Percentiles rank a stretch among this genome's conserved stretches.
phyloP scores from a whole-genome alignment of 192 early-diverging fungal genomes.

The Geranomyces variabilis region DNA sequence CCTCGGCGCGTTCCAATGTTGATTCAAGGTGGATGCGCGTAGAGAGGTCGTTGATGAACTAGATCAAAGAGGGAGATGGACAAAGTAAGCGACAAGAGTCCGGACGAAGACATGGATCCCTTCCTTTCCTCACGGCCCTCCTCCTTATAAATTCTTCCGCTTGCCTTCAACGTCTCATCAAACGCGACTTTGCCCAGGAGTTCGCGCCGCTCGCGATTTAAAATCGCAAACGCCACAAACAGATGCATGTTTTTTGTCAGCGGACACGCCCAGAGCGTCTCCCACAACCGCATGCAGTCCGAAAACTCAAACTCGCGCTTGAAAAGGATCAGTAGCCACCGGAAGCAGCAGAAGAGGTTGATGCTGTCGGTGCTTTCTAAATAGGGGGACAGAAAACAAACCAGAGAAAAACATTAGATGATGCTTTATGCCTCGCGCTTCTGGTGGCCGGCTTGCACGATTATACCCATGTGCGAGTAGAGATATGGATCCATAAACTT shows the following conservation, averaged over 20 bases:
- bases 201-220: constrained; percentile 82
- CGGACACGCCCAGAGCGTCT: constrained; percentile 67
- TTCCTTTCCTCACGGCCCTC: too few species aligned
- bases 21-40: constrained; percentile 61
- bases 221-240: constrained; percentile 94
- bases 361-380: constrained; percentile 74
- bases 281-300: constrained; percentile 85
- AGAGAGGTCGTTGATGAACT: constrained; percentile 87
- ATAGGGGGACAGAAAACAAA: constrained; percentile 10
- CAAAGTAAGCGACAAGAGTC: background rate
- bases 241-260: constrained; percentile 79
- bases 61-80: background rate
- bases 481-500: constrained; percentile 87
- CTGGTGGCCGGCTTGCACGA: background rate
- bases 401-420: background rate
- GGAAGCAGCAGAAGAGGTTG: constrained; percentile 98
- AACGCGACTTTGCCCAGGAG: constrained; percentile 82
- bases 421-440: too few species aligned
- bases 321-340: constrained; percentile 96
- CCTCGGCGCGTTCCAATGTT: constrained; percentile 44
- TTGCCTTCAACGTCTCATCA: constrained; percentile 91
- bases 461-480: constrained; percentile 74
- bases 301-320: constrained; percentile 95
- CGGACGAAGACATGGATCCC: too few species aligned
- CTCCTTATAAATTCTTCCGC: background rate